phyloP scores from a whole-genome alignment of 345 rosid species.

The Garcia nutans region DNA sequence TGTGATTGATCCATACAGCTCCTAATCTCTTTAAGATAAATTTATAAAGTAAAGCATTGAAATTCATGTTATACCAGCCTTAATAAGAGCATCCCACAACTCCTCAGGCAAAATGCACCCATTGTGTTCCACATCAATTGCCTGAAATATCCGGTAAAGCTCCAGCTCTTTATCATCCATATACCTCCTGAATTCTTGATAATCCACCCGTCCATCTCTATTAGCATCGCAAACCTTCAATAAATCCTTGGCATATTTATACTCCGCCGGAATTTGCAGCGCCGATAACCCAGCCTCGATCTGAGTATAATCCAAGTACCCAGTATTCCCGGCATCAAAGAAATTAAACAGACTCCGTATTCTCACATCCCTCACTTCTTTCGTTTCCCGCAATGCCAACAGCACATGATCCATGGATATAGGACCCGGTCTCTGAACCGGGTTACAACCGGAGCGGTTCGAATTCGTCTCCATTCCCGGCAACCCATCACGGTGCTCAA shows the following conservation, averaged over 20 bases:
- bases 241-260: conserved; percentile 80
- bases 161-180: conserved; percentile 89
- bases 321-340: conserved; percentile 61
- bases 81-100: conserved; percentile 78
- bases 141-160: conserved; percentile 62
- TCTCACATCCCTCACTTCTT: conserved; percentile 74
- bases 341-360: conserved; percentile 65
- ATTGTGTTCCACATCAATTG: conserved; percentile 72
- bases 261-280: conserved; percentile 65
- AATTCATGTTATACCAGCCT: conserved; percentile 52
- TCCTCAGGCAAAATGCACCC: conserved; percentile 89
- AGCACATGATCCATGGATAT: conserved; percentile 79
- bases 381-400: conserved; percentile 69
- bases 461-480: conserved; percentile 43
- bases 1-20: background rate
- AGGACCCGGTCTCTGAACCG: conserved; percentile 48
- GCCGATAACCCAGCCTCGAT: conserved; percentile 84
- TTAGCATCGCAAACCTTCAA: conserved; percentile 73
- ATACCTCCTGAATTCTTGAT: conserved; percentile 76
- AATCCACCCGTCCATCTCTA: conserved; percentile 86
- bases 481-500: conserved; percentile 25
- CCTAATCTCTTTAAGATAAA: background rate
- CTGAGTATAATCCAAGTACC: conserved; percentile 72
- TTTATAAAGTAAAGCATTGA: background rate
- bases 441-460: conserved; percentile 36